Conservation (phyloP, 176 grass and related monocot genomes). For the Microstegium vimineum region DNA sequence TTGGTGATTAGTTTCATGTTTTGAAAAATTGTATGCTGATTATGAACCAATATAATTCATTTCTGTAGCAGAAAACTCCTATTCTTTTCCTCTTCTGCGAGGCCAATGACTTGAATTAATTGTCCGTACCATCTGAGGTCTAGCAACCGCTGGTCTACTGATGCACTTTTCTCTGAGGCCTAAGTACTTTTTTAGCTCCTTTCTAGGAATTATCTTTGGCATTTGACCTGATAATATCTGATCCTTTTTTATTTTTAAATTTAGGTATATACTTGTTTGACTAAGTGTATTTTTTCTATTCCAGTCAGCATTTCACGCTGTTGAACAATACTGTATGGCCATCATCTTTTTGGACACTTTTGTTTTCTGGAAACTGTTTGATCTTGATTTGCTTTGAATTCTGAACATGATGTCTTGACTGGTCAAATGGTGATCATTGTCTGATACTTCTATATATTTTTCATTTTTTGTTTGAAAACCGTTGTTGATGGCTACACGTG, state of each 20-base stretch:
- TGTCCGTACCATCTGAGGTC: constrained; percentile 35
- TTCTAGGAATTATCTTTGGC: neutral
- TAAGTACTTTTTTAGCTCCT: neutral
- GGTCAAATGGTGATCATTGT: neutral
- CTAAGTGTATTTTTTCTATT: neutral
- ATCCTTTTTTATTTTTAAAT: neutral
- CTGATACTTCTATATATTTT: neutral
- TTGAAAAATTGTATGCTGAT: neutral
- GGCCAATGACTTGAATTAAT: constrained; percentile 28
- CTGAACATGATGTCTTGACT: neutral
- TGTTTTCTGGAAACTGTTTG: neutral
- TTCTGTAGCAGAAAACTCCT: neutral
- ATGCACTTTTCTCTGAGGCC: neutral
- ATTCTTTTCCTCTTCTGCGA: neutral
- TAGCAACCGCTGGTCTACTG: neutral
- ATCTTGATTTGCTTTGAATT: neutral
- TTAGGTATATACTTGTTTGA: neutral
- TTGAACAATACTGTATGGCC: neutral
- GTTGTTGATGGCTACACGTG: neutral
- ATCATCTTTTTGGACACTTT: neutral
- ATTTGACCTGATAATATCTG: neutral
- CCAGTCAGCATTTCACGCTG: neutral
- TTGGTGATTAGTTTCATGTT: neutral
- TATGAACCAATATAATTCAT: neutral
- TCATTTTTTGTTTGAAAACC: neutral